Evolutionary conservation across 169 alveolate species (phyloP), one percentile per base, ranked within the genome.

Genomic region (Babesia caballi): DNA sequence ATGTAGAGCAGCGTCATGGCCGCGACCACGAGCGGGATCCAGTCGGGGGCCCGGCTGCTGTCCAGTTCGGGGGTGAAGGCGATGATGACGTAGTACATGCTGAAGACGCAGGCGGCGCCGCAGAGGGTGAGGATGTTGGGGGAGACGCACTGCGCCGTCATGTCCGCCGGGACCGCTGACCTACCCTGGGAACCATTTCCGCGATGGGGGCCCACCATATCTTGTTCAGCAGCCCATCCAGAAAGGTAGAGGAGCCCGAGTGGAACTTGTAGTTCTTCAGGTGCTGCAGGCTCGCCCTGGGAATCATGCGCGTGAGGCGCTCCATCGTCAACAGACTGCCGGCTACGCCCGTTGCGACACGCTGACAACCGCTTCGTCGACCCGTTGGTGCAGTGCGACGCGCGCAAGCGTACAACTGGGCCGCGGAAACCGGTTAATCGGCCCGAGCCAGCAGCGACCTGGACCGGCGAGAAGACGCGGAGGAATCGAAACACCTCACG

Each of bases 151-250:
- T 81, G 51, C 17, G 23, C 23, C 23, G 35, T 2, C 14, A 11
- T 30, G 17, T 28, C 3, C 21, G 58, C 14, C 49, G 23, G n/a
- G 23, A 8, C 3, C n/a, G 67, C 33, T 4, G 46, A 3, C 84
- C n/a, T 63, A 81, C 88, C 42, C 38, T 47, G 32, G 88, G 88
- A 35, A 81, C 27, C 23, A 56, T 5, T 0, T 49, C 2, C 0
- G 68, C 61, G 33, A 69, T 23, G 15, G 84, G 84, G 17, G 42
- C 51, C 83, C 83, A 81, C 68, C 72, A 66, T n/a, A 60, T 38
- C 11, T 25, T 19, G 30, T 21, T 32, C 36, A 81, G 9, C 21
- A 81, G 28, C 27, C 19, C 25, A 71, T 81, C 88, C 25, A 81
- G 32, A 14, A 14, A 30, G 0, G 84, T 71, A 14, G 54, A 35